Evolutionary conservation across 23 red algal genomes (phyloP).

Genomic region (Gracilariopsis chorda): DNA sequence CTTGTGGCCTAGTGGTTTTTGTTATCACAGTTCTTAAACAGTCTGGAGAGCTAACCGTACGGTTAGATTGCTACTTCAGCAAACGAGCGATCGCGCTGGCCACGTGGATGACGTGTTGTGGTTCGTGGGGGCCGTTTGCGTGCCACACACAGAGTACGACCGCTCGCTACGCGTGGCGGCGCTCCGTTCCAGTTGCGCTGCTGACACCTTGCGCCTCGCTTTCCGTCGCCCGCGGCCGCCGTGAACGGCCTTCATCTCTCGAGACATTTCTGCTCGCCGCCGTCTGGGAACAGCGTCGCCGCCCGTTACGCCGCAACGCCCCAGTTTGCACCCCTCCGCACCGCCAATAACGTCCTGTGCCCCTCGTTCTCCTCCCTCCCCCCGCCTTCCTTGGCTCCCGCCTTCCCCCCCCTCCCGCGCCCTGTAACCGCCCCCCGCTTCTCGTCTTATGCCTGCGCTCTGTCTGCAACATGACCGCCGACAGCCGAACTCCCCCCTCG

Average conservation of each 20-base stretch:
- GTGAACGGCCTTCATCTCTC: too few relatives aligned
- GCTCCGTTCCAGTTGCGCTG: too few relatives aligned
- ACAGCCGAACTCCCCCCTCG: not conserved
- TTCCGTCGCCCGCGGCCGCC: not conserved
- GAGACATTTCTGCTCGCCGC: not conserved
- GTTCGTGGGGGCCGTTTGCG: too few relatives aligned
- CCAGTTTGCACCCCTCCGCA: not conserved
- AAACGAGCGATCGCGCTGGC: too few relatives aligned
- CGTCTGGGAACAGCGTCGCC: not conserved
- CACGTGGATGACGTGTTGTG: too few relatives aligned
- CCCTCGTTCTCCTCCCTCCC: not conserved
- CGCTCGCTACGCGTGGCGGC: too few relatives aligned
- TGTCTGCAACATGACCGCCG: constrained; percentile 10
- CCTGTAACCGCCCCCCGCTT: not conserved
- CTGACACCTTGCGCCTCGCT: not conserved
- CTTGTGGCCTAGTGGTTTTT: too few relatives aligned
- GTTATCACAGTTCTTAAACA: too few relatives aligned
- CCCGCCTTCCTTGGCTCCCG: not conserved
- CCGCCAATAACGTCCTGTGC: not conserved
- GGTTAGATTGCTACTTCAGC: too few relatives aligned
- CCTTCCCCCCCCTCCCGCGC: not conserved
- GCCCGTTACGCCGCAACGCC: not conserved
- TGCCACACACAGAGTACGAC: too few relatives aligned
- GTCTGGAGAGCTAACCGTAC: too few relatives aligned
- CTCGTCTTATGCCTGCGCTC: not conserved